phyloP scores from a whole-genome alignment of 805 yeast genomes.

The Barnettozyma wickerhamii region DNA sequence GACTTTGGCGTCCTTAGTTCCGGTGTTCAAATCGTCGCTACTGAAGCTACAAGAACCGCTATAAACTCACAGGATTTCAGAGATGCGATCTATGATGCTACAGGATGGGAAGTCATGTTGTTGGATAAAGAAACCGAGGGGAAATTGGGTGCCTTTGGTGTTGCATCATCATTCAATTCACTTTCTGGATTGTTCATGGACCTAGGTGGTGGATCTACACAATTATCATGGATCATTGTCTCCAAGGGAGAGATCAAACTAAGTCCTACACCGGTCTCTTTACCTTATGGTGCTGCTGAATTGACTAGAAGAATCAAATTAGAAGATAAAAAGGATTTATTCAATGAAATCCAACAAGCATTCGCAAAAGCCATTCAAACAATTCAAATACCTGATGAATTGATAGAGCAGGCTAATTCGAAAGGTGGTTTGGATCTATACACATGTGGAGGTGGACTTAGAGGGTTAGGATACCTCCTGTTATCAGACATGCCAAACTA shows the following conservation, averaged over 20 bases:
- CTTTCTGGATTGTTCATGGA: constrained; percentile 69
- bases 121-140: constrained; percentile 64
- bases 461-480: constrained; percentile 64
- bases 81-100: constrained; percentile 48
- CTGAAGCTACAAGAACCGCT: constrained; percentile 72
- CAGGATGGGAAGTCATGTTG: constrained; percentile 63
- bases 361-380: constrained; percentile 45
- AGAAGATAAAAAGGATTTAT: constrained; percentile 47
- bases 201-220: constrained; percentile 68
- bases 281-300: constrained; percentile 75
- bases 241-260: constrained; percentile 49
- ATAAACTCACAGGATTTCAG: constrained; percentile 57
- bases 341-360: constrained; percentile 49
- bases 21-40: constrained; percentile 64
- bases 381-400: constrained; percentile 48
- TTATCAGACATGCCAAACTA: constrained; percentile 49
- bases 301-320: constrained; percentile 48
- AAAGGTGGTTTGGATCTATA: constrained; percentile 62
- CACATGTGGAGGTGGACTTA: constrained; percentile 70
- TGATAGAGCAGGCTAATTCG: constrained; percentile 44
- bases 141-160: constrained; percentile 64
- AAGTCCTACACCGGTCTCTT: constrained; percentile 53
- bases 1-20: constrained; percentile 66
- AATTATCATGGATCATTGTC: constrained; percentile 64
- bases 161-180: constrained; percentile 65